Conservation (phyloP, 2,329 filamentous ascomycete species). For the Epichloe uncinata region DNA sequence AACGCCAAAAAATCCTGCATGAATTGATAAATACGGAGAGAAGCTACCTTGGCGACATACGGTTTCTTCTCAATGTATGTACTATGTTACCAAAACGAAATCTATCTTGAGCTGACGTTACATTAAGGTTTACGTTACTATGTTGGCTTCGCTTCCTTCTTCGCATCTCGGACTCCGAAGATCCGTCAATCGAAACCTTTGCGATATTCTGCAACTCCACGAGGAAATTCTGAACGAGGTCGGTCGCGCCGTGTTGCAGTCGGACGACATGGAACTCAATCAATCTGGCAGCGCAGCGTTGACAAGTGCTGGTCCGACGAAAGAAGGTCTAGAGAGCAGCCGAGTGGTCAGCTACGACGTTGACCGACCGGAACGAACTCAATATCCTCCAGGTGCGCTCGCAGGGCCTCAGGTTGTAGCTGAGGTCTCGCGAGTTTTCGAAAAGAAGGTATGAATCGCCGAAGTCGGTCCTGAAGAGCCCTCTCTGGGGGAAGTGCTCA, state of each 20-base stretch:
- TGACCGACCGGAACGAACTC: conserved; percentile 23
- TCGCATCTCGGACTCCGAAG: conserved; percentile 50
- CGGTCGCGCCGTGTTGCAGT: conserved; percentile 55
- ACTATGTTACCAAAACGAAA: not conserved
- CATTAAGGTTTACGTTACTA: conserved; percentile 55
- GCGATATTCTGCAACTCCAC: conserved; percentile 70
- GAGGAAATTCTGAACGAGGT: conserved; percentile 68
- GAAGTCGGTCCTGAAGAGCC: not conserved
- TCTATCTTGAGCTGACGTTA: conserved; percentile 8
- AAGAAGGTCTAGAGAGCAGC: not conserved
- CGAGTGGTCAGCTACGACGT: conserved; percentile 17
- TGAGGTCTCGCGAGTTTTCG: conserved; percentile 48
- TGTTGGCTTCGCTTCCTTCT: conserved; percentile 57
- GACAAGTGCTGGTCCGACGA: not conserved
- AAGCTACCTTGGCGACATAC: conserved; percentile 75
- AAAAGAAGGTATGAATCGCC: conserved; percentile 34
- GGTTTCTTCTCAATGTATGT: conserved; percentile 71
- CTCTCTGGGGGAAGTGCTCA: not conserved
- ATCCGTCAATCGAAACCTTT: conserved; percentile 67
- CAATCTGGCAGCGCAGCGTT: conserved; percentile 34
- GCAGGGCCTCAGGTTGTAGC: conserved; percentile 46
- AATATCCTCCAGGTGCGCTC: conserved; percentile 22
- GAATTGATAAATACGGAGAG: conserved; percentile 81
- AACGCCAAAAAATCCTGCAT: conserved; percentile 67
- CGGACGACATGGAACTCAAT: conserved; percentile 41